Evolutionary conservation across 352 stramenopile species (phyloP), one percentile per base, ranked within the genome.

Genomic region (Poterioochromonas sp.): DNA sequence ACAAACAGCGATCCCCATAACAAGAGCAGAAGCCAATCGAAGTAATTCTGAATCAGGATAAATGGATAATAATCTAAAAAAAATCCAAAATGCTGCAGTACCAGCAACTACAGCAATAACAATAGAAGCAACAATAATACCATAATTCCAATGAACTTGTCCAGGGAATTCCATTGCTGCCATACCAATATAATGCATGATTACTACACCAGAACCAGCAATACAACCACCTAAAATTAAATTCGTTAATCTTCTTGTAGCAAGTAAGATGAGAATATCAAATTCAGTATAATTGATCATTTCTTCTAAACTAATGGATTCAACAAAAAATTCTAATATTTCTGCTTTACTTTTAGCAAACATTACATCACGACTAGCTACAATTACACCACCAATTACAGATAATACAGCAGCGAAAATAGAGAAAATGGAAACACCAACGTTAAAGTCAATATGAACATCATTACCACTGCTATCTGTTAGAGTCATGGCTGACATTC

Each of bases 111-210:
- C 8, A 26, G 60, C 60, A 43, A 69, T 69, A 0, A 69, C 3
- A 11, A 69, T 32, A 43, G 60, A 69, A 5, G 60, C 22, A 43
- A 32, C 60, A 15, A 69, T 43, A 8, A 69, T 22, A 29, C 60
- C 60, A 69, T 39, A 43, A 15, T 44, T 11, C 60, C 60, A 69
- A 1, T 69, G 3, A 43, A 69, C 41, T n/a, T 12, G 3, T n/a
- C 29, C 35, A 1, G 3, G 29, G 60, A 40, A 40, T 20, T 44
- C 29, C 60, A 69, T 43, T 39, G 60, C 22, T 44, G 8, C 60
- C 22, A 69, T 26, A 1, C 32, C 60, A 26, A 69, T 26, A 69
- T 69, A 69, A 43, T 69, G 60, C 60, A 69, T 69, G 11, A 69
- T 22, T 40, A 8, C 3, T n/a, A 41, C 60, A 44, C 60, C 60